Conservation (phyloP, 345 rosid species). For the Citrus unshiu region DNA sequence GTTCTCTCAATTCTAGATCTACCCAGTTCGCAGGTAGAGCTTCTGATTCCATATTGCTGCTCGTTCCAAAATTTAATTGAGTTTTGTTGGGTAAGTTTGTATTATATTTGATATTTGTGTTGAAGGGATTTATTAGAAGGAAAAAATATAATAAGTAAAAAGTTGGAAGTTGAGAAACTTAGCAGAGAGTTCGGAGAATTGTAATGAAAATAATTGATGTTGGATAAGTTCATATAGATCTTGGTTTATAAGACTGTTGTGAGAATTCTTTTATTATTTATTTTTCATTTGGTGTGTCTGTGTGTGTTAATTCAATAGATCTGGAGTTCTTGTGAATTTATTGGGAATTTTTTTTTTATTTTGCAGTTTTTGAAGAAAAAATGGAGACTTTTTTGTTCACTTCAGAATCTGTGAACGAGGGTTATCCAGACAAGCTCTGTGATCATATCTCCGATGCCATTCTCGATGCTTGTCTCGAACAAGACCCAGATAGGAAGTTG, state of each 20-base stretch:
- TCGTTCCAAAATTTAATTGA: too few relatives aligned
- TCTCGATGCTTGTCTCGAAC: constrained; percentile 18
- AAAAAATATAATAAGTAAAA: too few relatives aligned
- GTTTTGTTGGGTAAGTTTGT: too few relatives aligned
- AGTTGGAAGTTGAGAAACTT: background rate
- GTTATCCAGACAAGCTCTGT: constrained; percentile 31
- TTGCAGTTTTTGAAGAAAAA: constrained; percentile 1
- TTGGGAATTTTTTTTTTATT: background rate
- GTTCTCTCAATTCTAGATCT: too few relatives aligned
- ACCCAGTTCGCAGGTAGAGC: too few relatives aligned
- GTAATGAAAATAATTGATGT: background rate
- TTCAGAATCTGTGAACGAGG: constrained; percentile 31
- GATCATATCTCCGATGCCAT: constrained; percentile 22
- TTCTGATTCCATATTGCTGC: too few relatives aligned
- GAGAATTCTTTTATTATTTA: background rate
- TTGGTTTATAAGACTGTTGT: background rate
- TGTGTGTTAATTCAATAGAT: background rate
- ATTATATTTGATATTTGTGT: too few relatives aligned
- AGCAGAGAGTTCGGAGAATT: background rate
- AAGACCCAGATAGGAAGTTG: constrained; percentile 23
- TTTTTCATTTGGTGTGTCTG: background rate
- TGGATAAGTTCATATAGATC: background rate
- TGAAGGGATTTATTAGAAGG: too few relatives aligned
- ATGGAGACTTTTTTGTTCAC: constrained; percentile 33
- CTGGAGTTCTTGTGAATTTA: background rate